These are phyloP conservation scores for Lactarius sp. DNA, from an alignment of 768 basidiomycete species.

Conservation along the genomic window DNA sequence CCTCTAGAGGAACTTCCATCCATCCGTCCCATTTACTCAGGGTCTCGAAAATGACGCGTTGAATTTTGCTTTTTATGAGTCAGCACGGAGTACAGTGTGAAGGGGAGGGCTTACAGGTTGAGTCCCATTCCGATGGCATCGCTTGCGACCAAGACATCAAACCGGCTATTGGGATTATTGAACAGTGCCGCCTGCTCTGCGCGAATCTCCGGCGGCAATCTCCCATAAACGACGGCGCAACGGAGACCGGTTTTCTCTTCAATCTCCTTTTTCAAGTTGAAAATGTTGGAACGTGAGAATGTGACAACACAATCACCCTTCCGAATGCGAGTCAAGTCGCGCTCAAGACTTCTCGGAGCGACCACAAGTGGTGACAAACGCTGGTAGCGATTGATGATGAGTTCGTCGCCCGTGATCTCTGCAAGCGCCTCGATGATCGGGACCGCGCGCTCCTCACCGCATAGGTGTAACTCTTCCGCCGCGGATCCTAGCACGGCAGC, in stretches of 20 bases:
- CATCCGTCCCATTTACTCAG: conserved; percentile 58
- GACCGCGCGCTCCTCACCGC: conserved; percentile 91
- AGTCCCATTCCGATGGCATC: conserved; percentile 98
- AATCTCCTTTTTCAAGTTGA: conserved; percentile 64
- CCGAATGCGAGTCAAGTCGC: conserved; percentile 54
- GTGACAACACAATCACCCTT: conserved; percentile 91
- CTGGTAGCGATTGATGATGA: conserved; percentile 76
- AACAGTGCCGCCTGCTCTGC: conserved; percentile 91
- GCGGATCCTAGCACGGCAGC: conserved; percentile 67
- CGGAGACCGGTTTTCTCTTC: conserved; percentile 67
- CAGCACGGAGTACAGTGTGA: neutral
- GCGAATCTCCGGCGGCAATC: conserved; percentile 84
- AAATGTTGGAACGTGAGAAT: conserved; percentile 74
- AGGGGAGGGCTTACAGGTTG: conserved; percentile 65
- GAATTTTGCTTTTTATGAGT: conserved; percentile 83
- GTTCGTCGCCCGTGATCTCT: conserved; percentile 74
- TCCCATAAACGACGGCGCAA: conserved; percentile 92
- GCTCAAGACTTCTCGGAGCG: conserved; percentile 56
- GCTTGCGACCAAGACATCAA: conserved; percentile 87
- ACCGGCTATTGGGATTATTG: conserved; percentile 78
- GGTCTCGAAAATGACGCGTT: conserved; percentile 73
- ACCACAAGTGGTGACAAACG: conserved; percentile 82
- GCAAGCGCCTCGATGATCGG: conserved; percentile 68
- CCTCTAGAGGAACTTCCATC: conserved; percentile 43
- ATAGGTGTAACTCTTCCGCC: conserved; percentile 86